Percentiles rank a stretch among this genome's conserved stretches.
phyloP scores from a whole-genome alignment of 1,284 basidiomycete genomes.

The Apiotrichum gracile region DNA sequence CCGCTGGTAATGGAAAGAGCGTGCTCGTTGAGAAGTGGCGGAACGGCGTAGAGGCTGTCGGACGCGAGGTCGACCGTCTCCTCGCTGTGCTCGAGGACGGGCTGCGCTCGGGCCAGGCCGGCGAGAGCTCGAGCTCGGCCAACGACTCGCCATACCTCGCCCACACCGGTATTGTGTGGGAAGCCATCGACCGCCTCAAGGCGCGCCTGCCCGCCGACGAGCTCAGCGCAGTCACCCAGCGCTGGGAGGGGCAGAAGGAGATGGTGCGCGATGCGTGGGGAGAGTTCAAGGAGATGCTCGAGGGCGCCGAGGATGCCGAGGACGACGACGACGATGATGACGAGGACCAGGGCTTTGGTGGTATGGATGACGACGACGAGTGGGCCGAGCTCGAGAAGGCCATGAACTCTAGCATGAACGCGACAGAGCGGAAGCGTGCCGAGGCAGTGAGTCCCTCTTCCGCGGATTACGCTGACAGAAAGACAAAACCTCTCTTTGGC shows the following conservation, averaged over 20 bases:
- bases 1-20: conserved; percentile 4
- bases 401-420: conserved; percentile 21
- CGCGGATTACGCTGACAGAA: not conserved
- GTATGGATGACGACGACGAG: conserved; percentile 24
- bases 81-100: conserved; percentile 21
- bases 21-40: conserved; percentile 32
- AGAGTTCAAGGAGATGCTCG: conserved; percentile 41
- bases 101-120: conserved; percentile 1
- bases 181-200: conserved; percentile 26
- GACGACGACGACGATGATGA: conserved; percentile 16
- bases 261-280: conserved; percentile 40
- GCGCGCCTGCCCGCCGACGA: conserved; percentile 22
- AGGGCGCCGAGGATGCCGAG: conserved; percentile 21
- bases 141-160: conserved; percentile 24
- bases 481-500: conserved; percentile 36
- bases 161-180: conserved; percentile 41
- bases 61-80: conserved; percentile 19
- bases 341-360: not conserved
- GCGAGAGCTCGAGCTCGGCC: not conserved
- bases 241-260: conserved; percentile 30
- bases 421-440: conserved; percentile 24
- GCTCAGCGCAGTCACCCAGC: conserved; percentile 21
- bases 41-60: conserved; percentile 22
- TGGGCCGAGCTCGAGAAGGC: conserved; percentile 32
- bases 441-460: conserved; percentile 27